Conservation (phyloP, 192 early-diverging fungal species). For the Coemansia sp. region DNA sequence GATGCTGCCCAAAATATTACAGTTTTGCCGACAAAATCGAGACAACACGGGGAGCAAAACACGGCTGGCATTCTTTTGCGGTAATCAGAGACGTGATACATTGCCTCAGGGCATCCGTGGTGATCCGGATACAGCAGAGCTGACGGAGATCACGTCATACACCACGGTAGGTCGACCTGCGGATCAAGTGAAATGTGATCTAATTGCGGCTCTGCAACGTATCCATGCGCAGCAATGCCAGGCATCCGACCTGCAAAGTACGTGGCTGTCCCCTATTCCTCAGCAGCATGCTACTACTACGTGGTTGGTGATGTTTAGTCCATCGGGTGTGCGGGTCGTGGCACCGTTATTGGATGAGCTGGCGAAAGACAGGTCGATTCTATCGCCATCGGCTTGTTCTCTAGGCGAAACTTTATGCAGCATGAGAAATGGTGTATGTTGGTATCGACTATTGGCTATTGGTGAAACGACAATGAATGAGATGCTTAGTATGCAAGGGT, state of each 20-base stretch:
- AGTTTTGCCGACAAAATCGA: slow-evolving; percentile 13
- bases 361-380: no score
- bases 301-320: slow-evolving; percentile 47
- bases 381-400: no score
- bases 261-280: no score
- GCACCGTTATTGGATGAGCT: slow-evolving; percentile 16
- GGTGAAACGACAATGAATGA: slow-evolving; percentile 28
- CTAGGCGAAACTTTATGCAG: background rate
- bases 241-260: background rate
- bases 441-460: slow-evolving; percentile 27
- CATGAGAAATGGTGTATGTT: background rate
- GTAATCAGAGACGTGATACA: slow-evolving; percentile 38
- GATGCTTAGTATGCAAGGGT: slow-evolving; percentile 10
- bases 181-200: slow-evolving; percentile 1
- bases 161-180: slow-evolving; percentile 16
- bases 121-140: slow-evolving; percentile 13
- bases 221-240: background rate
- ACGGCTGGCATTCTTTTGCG: slow-evolving; percentile 32
- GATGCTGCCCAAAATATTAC: slow-evolving; percentile 21
- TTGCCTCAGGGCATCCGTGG: slow-evolving; percentile 23
- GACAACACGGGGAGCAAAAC: background rate
- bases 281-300: slow-evolving; percentile 2
- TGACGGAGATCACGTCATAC: slow-evolving; percentile 25
- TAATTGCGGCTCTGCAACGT: slow-evolving; percentile 8
- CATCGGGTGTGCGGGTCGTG: slow-evolving; percentile 40